Conservation (phyloP, 1,139 yeast species). For the Diutina rugosa region DNA sequence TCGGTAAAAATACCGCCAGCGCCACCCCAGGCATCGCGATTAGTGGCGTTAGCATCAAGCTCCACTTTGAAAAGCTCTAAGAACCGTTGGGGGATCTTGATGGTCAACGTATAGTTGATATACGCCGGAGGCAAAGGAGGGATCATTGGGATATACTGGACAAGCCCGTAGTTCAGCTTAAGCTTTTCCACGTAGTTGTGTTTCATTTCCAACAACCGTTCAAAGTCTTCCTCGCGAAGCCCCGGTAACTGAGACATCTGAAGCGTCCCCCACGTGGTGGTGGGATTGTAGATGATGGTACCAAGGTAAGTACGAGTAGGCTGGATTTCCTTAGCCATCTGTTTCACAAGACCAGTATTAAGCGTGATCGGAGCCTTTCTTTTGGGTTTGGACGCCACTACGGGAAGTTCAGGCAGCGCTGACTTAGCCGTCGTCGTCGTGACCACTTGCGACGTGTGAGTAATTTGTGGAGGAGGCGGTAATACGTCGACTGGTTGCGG, state of each 20-base stretch:
- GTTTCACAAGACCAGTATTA: not conserved
- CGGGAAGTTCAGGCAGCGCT: not conserved
- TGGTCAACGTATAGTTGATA: constrained; percentile 48
- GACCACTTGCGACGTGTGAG: not conserved
- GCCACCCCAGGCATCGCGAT: constrained; percentile 80
- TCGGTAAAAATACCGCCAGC: constrained; percentile 71
- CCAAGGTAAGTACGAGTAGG: constrained; percentile 24
- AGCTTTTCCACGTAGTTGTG: constrained; percentile 14
- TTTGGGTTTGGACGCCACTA: not conserved
- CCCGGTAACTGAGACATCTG: constrained; percentile 27
- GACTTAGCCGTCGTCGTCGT: not conserved
- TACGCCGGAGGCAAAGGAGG: constrained; percentile 39
- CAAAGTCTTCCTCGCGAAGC: constrained; percentile 20
- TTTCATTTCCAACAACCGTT: constrained; percentile 18
- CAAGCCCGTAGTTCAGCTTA: constrained; percentile 3
- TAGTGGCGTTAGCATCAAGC: constrained; percentile 16
- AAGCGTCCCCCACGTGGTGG: constrained; percentile 32
- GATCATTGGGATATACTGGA: constrained; percentile 24
- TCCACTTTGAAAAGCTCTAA: constrained; percentile 13
- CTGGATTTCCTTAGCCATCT: not conserved
- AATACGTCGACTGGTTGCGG: not conserved
- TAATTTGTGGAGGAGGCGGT: no score
- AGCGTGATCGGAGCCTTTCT: not conserved
- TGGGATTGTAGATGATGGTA: constrained; percentile 45
- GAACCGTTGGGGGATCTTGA: constrained; percentile 44